Evolutionary conservation across 192 early-diverging fungal genomes (phyloP), one percentile per base, ranked within the genome.

Genomic region (Podila verticillata): DNA sequence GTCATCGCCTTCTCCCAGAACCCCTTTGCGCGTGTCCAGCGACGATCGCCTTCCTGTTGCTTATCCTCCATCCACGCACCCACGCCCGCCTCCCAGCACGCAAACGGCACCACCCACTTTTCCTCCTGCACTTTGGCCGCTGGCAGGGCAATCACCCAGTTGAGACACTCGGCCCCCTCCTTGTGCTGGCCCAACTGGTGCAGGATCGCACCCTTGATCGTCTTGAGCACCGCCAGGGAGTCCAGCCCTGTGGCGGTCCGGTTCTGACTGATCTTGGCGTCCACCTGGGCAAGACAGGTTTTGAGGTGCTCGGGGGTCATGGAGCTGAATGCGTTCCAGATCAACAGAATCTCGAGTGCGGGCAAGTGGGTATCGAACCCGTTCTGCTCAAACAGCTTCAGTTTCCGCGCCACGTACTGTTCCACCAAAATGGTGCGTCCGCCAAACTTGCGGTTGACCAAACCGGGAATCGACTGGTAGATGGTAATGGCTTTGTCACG

Each of bases 401-500:
- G 70, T 35, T 85, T 86, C 8, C 85, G 84, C 9, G 73, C 63
- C 6, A 83, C 83, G 48, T 85, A 88, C n/a, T 82, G 82, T 35
- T 88, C 87, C 44, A 86, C 74, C 8, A 82, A 57, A 1, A 83
- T 84, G 8, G 74, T 84, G 4, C 84, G 59, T 13, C 86, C 81
- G 20, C 82, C 82, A 79, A 83, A 83, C 30, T 87, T 87, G 48
- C 82, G 79, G 30, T 57, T 72, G 1, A 83, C 81, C 35, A 89
- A 39, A 28, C 80, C 74, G n/a, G 83, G 74, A 17, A 89, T 85
- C 29, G 75, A 57, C 9, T 81, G 78, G 67, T 91, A 94, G 66
- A 92, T 90, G 10, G 87, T 59, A 29, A 95, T 87, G 3, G 93
- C 93, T 54, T 95, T 93, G 48, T 87, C 85, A 20, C 88, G 90